Conservation (phyloP, 768 basidiomycete genomes). For the Tulasnella sp. region DNA sequence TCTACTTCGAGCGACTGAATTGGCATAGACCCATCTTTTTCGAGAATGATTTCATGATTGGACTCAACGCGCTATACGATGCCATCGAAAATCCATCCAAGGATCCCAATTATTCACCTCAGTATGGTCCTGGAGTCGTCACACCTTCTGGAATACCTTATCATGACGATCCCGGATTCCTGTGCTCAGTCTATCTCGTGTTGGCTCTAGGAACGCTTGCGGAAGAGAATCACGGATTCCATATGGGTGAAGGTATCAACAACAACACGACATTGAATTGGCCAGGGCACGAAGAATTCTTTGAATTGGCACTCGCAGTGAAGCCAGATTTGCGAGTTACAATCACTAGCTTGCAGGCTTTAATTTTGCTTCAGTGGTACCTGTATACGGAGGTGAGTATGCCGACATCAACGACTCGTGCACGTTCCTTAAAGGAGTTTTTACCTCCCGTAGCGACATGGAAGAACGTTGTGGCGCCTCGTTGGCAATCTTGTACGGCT, state of each 20-base stretch:
- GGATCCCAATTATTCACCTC: not conserved
- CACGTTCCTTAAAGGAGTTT: not conserved
- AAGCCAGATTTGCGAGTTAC: conserved; percentile 78
- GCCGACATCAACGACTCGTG: not conserved
- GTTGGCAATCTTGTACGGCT: conserved; percentile 75
- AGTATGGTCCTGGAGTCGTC: not conserved
- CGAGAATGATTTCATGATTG: conserved; percentile 52
- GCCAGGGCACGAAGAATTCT: conserved; percentile 78
- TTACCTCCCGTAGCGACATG: conserved; percentile 49
- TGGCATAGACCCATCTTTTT: conserved; percentile 65
- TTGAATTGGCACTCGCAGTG: conserved; percentile 59
- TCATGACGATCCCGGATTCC: conserved; percentile 59
- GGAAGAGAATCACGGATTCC: conserved; percentile 55
- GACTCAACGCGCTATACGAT: conserved; percentile 54
- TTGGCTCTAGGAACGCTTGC: conserved; percentile 71
- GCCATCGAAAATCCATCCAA: conserved; percentile 24
- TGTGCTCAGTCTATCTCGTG: conserved; percentile 66
- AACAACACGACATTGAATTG: conserved; percentile 27
- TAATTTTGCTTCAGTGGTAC: conserved; percentile 80
- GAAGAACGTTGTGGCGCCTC: conserved; percentile 78
- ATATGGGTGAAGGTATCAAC: not conserved
- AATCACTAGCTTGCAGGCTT: conserved; percentile 66
- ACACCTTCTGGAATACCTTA: not conserved
- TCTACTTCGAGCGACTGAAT: conserved; percentile 68
- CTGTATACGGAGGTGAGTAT: conserved; percentile 66